These are phyloP conservation scores for Suaeda aralocaspica DNA, from an alignment of 148 eudicot species.

Conservation along the genomic window DNA sequence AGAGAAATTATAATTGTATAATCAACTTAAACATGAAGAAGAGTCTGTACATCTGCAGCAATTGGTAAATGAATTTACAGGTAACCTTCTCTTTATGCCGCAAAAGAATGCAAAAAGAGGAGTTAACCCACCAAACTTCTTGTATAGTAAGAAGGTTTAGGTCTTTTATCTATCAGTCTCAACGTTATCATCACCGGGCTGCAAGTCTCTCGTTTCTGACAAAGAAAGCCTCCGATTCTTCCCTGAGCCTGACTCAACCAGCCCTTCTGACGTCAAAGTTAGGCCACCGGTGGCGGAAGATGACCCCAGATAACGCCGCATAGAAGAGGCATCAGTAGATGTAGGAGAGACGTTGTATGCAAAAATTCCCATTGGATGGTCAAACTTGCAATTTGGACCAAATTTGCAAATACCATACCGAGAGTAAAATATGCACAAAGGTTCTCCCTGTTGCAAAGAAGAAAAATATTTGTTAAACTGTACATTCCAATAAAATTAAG, in stretches of 20 bases:
- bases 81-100: slow-evolving; percentile 36
- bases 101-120: slow-evolving; percentile 37
- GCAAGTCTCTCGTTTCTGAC: slow-evolving; percentile 59
- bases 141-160: neutral
- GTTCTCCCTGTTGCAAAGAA: slow-evolving; percentile 59
- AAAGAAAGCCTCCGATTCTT: slow-evolving; percentile 52
- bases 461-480: neutral
- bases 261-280: slow-evolving; percentile 44
- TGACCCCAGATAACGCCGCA: slow-evolving; percentile 60
- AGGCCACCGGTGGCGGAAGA: slow-evolving; percentile 48
- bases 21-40: slow-evolving; percentile 31
- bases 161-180: slow-evolving; percentile 48
- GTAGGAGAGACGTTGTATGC: slow-evolving; percentile 54
- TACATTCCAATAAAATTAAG: neutral
- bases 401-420: slow-evolving; percentile 96
- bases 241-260: slow-evolving; percentile 39
- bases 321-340: slow-evolving; percentile 47
- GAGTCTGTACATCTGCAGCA: slow-evolving; percentile 65
- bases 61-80: slow-evolving; percentile 66
- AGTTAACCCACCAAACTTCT: slow-evolving; percentile 19
- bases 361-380: slow-evolving; percentile 76
- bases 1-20: slow-evolving; percentile 26
- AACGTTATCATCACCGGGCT: slow-evolving; percentile 50
- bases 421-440: slow-evolving; percentile 83
- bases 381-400: slow-evolving; percentile 95